These are phyloP conservation scores for Rhexocercosporidium sp. DNA, from an alignment of 2,329 filamentous ascomycete species.

Conservation along the genomic window DNA sequence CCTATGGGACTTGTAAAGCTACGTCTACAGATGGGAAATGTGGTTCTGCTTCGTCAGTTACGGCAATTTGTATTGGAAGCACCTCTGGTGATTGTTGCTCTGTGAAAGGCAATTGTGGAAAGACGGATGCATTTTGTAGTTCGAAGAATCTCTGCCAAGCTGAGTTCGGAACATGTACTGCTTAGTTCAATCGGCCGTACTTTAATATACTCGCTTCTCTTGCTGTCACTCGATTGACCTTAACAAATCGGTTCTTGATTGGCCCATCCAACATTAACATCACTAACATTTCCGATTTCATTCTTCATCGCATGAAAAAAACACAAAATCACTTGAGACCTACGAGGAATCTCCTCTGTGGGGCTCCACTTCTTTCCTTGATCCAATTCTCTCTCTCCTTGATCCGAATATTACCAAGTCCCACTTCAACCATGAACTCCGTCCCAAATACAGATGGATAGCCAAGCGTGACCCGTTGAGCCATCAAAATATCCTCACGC, in stretches of 20 bases:
- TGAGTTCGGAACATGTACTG: too few relatives aligned
- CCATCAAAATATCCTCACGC: conserved; percentile 32
- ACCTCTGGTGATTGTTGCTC: background rate
- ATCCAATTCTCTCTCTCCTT: conserved; percentile 11
- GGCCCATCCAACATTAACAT: too few relatives aligned
- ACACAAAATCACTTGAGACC: too few relatives aligned
- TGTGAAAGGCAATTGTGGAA: conserved; percentile 12
- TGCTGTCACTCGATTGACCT: too few relatives aligned
- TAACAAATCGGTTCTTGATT: too few relatives aligned
- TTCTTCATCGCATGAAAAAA: too few relatives aligned
- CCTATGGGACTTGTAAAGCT: background rate
- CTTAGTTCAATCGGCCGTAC: too few relatives aligned
- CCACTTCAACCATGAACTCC: conserved; percentile 6
- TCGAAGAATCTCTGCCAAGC: too few relatives aligned
- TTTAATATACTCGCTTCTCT: too few relatives aligned
- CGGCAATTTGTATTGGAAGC: background rate
- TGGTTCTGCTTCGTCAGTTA: background rate
- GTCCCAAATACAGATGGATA: conserved; percentile 4
- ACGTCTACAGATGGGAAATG: background rate
- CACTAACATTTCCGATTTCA: too few relatives aligned
- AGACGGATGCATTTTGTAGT: conserved; percentile 3
- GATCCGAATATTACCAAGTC: background rate
- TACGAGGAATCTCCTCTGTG: background rate
- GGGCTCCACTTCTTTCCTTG: conserved; percentile 1
- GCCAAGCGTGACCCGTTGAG: conserved; percentile 21